These are phyloP conservation scores for Hondaea fermentalgiana DNA, from an alignment of 108 stramenopile genomes.

Conservation along the genomic window DNA sequence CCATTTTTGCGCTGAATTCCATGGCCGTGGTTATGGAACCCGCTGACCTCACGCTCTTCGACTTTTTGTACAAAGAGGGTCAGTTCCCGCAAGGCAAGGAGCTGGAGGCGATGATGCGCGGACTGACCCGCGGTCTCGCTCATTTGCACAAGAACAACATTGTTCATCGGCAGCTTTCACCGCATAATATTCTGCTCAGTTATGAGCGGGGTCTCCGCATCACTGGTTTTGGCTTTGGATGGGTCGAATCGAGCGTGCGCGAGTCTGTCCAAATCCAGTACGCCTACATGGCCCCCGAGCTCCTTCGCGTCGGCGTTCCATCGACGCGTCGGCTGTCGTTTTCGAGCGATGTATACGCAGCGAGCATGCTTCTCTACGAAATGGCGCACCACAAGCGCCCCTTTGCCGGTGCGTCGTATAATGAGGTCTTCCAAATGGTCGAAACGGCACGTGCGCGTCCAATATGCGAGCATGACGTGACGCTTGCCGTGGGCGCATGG, in stretches of 20 bases:
- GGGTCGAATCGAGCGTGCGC: neutral
- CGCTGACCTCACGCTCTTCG: neutral
- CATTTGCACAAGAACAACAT: constrained; percentile 82
- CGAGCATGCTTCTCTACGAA: neutral
- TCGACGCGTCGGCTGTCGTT: neutral
- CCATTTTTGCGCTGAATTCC: neutral
- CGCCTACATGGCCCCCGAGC: neutral
- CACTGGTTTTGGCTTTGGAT: neutral
- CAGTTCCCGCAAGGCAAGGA: neutral
- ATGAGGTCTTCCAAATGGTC: neutral
- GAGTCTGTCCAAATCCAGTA: neutral
- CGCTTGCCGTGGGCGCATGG: neutral
- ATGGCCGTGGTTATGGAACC: neutral
- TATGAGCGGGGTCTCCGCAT: neutral
- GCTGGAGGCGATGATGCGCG: constrained; percentile 46
- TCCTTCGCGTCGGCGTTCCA: neutral
- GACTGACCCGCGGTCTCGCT: constrained; percentile 70
- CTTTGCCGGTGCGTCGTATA: neutral
- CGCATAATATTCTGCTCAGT: constrained; percentile 3
- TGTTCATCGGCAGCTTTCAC: constrained; percentile 81
- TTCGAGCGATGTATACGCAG: neutral
- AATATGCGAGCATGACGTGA: neutral
- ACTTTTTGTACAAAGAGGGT: constrained; percentile 6
- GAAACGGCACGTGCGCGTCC: neutral
- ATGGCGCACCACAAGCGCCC: neutral